Conservation (phyloP, 1,284 basidiomycete genomes). For the Marasmius tenuissimus region DNA sequence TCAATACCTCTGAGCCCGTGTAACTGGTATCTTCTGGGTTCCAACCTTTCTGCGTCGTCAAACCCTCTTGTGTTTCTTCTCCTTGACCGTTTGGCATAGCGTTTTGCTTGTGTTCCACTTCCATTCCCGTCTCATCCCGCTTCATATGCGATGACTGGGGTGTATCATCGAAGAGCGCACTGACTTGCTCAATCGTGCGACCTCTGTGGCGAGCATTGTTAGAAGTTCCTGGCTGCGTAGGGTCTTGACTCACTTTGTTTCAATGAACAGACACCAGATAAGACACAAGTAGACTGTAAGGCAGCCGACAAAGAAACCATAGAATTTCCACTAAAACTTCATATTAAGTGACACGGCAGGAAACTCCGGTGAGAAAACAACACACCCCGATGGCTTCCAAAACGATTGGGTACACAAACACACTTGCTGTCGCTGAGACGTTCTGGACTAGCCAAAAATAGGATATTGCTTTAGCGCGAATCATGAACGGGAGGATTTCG, state of each 20-base stretch:
- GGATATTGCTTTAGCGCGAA: slow-evolving; percentile 6
- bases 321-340: background rate
- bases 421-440: background rate
- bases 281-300: background rate
- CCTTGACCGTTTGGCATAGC: no score
- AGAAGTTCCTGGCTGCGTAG: background rate
- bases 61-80: no score
- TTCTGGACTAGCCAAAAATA: slow-evolving; percentile 8
- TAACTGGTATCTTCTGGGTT: no score
- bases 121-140: background rate
- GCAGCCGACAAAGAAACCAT: background rate
- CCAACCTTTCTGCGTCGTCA: no score
- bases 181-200: background rate
- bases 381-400: slow-evolving; percentile 7
- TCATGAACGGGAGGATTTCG: slow-evolving; percentile 5
- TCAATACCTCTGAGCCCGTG: no score
- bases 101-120: no score
- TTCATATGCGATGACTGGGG: background rate
- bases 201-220: background rate
- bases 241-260: background rate
- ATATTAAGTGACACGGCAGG: background rate
- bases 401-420: slow-evolving; percentile 7
- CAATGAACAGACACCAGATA: background rate
- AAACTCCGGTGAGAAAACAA: background rate
- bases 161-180: background rate